Percentiles rank a stretch among this genome's conserved stretches.
Conservation (phyloP, 1,284 basidiomycete genomes). For the Mrakiaceae sp. region DNA sequence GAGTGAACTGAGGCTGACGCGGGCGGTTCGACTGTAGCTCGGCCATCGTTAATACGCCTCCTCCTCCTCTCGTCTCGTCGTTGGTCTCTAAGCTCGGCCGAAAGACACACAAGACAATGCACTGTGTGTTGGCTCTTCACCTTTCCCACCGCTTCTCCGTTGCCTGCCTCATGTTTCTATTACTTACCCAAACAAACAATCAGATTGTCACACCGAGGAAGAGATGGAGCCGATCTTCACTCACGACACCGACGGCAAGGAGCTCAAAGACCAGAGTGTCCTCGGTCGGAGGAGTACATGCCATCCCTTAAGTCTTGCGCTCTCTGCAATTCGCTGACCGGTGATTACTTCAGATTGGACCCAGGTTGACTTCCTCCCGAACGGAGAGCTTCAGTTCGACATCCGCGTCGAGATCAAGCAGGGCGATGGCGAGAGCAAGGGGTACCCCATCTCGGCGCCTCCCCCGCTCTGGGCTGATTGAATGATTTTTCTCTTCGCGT, state of each 20-base stretch:
- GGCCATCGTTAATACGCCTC: slow-evolving; percentile 45
- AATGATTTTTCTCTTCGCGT: no score
- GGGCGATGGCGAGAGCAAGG: slow-evolving; percentile 62
- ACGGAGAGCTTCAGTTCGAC: slow-evolving; percentile 69
- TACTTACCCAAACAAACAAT: not conserved
- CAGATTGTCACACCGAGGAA: slow-evolving; percentile 52
- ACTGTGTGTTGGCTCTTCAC: not conserved
- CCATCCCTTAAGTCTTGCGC: not conserved
- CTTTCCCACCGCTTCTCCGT: not conserved
- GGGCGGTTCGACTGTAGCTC: slow-evolving; percentile 13
- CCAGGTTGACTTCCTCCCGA: slow-evolving; percentile 52
- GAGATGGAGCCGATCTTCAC: slow-evolving; percentile 74
- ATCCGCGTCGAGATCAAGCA: slow-evolving; percentile 76
- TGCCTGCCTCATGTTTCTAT: no score
- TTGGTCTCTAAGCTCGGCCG: slow-evolving; percentile 69
- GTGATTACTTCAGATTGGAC: slow-evolving; percentile 11
- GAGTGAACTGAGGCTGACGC: no score
- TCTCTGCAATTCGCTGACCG: not conserved
- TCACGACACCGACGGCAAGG: slow-evolving; percentile 64
- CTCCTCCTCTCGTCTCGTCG: slow-evolving; percentile 62
- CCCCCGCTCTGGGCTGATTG: slow-evolving; percentile 23
- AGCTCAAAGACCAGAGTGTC: slow-evolving; percentile 43
- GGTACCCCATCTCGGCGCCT: slow-evolving; percentile 36
- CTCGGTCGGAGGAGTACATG: slow-evolving; percentile 17
- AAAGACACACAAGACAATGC: slow-evolving; percentile 70